Evolutionary conservation across 2,329 filamentous ascomycete species (phyloP), one percentile per base, ranked within the genome.

Genomic region (Colletotrichum australisinense): DNA sequence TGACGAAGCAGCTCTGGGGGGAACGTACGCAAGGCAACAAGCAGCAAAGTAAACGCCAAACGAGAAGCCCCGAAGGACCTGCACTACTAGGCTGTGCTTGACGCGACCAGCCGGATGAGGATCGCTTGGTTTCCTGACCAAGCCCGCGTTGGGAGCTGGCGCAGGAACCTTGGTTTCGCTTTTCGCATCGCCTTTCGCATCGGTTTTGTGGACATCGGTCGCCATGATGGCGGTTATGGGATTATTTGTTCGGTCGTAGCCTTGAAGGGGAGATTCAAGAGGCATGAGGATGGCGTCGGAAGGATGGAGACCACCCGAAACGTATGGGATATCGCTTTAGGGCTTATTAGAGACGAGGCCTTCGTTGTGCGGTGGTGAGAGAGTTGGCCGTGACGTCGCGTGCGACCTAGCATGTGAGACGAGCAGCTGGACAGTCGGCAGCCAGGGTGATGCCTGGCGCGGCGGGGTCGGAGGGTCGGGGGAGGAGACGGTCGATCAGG

Each of bases 31-130:
- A 56, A 88, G 42, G 73, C 84, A 86, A 74, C 87, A 86, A 19
- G 79, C 77, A 19, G 83, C 75, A 77, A 92, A 91, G 79, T 91
- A 92, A 73, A 88, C 42, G 26, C 78, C 79, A 73, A 91, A 86
- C 11, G 85, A 82, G n/a, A 88, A 64, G 52, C 86, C 86, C n/a
- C 90, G 86, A 52, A 91, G 63, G 28, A 87, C 76, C 76, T 90
- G 88, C 73, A 87, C 84, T 16, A 85, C 77, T 9, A 81, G 79
- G 60, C 88, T 86, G 80, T 92, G 85, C 72, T 88, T 86, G 66
- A 85, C 81, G 67, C 86, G 85, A n/a, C 90, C 90, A 2, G 88
- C 89, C 0, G 89, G 89, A 78, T 92, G 89, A 16, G 74, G 76
- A 24, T 73, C 74, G 60, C 52, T 74, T 11, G 74, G 66, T 35